These are phyloP conservation scores for Suhomyces bokatorum DNA, from an alignment of 1,139 yeast species.

Conservation along the genomic window DNA sequence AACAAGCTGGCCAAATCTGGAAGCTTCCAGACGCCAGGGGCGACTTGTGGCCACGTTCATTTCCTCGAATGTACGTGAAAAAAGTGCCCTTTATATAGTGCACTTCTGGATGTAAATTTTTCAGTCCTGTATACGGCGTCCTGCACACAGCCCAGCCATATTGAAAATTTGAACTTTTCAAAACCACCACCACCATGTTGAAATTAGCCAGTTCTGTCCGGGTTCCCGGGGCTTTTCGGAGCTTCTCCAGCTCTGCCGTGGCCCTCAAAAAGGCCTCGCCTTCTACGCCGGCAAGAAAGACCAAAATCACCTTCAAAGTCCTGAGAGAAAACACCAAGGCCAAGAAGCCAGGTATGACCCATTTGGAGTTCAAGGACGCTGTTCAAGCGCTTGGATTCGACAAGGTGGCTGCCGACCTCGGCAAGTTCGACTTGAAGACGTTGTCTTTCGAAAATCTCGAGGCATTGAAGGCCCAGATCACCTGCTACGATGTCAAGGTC, in stretches of 20 bases:
- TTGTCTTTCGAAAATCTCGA: conserved; percentile 17
- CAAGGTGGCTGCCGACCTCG: conserved; percentile 29
- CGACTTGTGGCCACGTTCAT: conserved; percentile 3
- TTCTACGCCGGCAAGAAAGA: conserved; percentile 14
- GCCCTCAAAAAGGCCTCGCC: conserved; percentile 11
- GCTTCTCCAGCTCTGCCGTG: conserved; percentile 10
- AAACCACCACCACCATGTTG: conserved; percentile 13
- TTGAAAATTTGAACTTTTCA: not conserved
- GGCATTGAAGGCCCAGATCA: conserved; percentile 21
- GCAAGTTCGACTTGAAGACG: conserved; percentile 18
- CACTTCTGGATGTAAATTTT: conserved; percentile 3
- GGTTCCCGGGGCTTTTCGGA: conserved; percentile 4
- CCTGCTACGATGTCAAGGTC: conserved; percentile 24
- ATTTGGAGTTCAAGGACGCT: conserved; percentile 42
- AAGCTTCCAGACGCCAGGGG: not conserved
- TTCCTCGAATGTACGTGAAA: not conserved
- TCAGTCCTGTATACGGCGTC: not conserved
- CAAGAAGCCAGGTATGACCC: conserved; percentile 48
- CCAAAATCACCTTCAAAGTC: conserved; percentile 12
- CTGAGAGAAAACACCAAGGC: conserved; percentile 22
- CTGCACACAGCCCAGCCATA: conserved; percentile 3
- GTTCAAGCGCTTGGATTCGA: conserved; percentile 39
- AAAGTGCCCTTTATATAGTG: conserved; percentile 2
- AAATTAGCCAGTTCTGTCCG: conserved; percentile 11
- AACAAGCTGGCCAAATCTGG: not conserved